phyloP scores from a whole-genome alignment of 2,329 filamentous ascomycete species.

The Ophiosphaerella narmari region DNA sequence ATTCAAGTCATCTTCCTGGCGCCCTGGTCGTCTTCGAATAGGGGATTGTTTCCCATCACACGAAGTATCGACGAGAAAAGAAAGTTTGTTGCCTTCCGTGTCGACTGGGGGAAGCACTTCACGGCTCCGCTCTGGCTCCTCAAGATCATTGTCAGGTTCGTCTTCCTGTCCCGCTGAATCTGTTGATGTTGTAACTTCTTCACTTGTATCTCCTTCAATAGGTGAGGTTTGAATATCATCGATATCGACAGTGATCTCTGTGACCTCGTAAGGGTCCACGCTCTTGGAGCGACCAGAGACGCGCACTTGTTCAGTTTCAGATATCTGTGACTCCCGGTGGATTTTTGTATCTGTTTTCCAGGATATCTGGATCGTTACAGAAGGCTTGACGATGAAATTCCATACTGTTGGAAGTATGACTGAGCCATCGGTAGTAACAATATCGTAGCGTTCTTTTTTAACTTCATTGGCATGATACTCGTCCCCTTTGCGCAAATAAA shows the following conservation, averaged over 20 bases:
- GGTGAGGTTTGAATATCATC: too few species aligned
- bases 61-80: background rate
- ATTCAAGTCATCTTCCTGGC: too few species aligned
- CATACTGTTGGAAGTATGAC: slow-evolving; percentile 27
- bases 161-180: background rate
- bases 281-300: too few species aligned
- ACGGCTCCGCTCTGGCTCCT: background rate
- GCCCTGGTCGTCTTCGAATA: background rate
- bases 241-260: too few species aligned
- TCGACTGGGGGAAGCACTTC: background rate
- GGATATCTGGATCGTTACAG: slow-evolving; percentile 6
- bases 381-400: slow-evolving; percentile 15
- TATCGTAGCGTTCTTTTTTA: slow-evolving; percentile 14
- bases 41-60: too few species aligned
- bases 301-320: background rate
- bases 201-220: background rate
- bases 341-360: background rate
- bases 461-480: slow-evolving; percentile 8
- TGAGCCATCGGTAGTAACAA: slow-evolving; percentile 11
- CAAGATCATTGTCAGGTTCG: background rate
- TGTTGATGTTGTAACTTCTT: background rate
- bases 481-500: slow-evolving; percentile 10
- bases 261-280: too few species aligned
- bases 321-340: background rate
- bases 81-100: background rate